Conservation (phyloP, 495 filamentous ascomycete genomes). For the Xylaria telfairii region DNA sequence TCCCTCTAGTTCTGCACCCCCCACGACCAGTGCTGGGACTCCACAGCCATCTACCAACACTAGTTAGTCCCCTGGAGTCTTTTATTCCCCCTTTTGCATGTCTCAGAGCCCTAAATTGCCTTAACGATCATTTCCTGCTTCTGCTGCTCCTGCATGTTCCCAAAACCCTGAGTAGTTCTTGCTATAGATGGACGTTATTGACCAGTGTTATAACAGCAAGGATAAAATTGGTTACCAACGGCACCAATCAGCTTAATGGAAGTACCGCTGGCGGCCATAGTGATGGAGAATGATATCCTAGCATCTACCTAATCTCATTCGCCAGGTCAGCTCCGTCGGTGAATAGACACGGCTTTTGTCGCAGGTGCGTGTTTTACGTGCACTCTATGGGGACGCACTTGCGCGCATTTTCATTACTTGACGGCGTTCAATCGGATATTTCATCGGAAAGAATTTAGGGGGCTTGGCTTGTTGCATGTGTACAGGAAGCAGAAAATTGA, state of each 20-base stretch:
- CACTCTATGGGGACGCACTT: conserved; percentile 11
- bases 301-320: conserved; percentile 1
- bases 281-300: conserved; percentile 49
- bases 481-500: conserved; percentile 32
- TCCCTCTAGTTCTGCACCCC: conserved; percentile 63
- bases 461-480: conserved; percentile 29
- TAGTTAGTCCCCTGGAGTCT: no score
- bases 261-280: conserved; percentile 48
- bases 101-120: no score
- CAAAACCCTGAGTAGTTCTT: no score
- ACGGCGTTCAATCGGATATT: conserved; percentile 25
- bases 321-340: background rate
- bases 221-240: conserved; percentile 64
- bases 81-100: no score
- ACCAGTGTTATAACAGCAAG: no score
- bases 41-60: conserved; percentile 62
- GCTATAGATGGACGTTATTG: no score
- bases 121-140: no score
- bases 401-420: conserved; percentile 10
- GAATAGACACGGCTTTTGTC: background rate
- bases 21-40: conserved; percentile 71
- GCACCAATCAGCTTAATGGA: conserved; percentile 50
- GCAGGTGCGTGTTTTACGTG: background rate
- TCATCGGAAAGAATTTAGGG: conserved; percentile 3
- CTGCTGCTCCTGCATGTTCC: no score